Evolutionary conservation across 192 early-diverging fungal species (phyloP).

Genomic region (Backusella liffmaniae): DNA sequence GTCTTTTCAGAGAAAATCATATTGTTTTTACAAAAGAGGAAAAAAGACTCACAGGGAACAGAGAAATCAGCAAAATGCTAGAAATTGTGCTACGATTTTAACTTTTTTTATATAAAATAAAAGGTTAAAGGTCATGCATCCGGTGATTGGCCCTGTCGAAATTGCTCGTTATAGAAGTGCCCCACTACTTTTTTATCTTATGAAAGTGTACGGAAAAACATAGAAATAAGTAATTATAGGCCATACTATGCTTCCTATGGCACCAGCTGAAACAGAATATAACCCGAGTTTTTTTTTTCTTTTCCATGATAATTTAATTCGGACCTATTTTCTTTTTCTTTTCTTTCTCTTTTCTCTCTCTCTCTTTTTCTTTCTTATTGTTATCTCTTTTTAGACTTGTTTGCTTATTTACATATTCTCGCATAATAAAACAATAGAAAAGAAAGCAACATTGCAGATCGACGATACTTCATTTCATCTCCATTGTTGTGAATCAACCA

Average conservation of each 20-base stretch:
- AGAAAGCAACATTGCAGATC: not conserved
- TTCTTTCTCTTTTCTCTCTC: not conserved
- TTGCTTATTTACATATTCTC: not conserved
- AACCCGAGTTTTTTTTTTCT: slow-evolving; percentile 5
- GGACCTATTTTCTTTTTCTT: not conserved
- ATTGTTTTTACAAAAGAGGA: not conserved
- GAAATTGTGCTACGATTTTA: not conserved
- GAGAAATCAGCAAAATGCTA: not conserved
- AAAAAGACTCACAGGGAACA: not conserved
- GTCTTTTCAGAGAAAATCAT: not conserved
- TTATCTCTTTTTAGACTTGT: not conserved
- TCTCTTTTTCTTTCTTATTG: not conserved
- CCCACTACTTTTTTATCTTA: not conserved
- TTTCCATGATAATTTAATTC: not conserved
- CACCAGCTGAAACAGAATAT: not conserved
- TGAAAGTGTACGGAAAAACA: not conserved
- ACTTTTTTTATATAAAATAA: not conserved
- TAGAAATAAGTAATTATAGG: not conserved
- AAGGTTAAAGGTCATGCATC: slow-evolving; percentile 10
- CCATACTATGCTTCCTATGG: not conserved
- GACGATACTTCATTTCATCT: not conserved
- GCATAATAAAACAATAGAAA: not conserved
- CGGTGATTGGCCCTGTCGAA: slow-evolving; percentile 1
- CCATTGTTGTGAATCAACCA: not conserved
- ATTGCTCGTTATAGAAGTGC: not conserved